Evolutionary conservation across 768 basidiomycete species (phyloP).

Genomic region (Sporobolomyces phaffii): DNA sequence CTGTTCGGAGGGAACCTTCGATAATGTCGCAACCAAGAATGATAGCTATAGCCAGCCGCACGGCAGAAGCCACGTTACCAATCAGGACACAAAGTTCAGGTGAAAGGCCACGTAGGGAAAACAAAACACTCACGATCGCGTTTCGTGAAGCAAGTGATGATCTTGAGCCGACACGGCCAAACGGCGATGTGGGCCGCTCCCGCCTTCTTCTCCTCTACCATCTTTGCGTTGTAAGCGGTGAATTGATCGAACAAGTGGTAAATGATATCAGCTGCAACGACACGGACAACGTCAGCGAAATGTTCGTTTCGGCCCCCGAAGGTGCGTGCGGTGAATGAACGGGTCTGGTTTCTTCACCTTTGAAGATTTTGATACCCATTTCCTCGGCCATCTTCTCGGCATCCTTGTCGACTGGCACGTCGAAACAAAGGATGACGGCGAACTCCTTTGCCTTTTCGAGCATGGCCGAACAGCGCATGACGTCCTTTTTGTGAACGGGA

Average conservation of each 20-base stretch:
- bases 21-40: conserved; percentile 94
- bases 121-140: conserved; percentile 59
- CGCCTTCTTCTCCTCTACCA: conserved; percentile 79
- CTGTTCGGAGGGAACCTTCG: conserved; percentile 81
- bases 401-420: conserved; percentile 88
- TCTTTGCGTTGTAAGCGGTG: conserved; percentile 85
- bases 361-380: conserved; percentile 88
- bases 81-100: no score
- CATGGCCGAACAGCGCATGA: conserved; percentile 89
- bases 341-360: conserved; percentile 63
- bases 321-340: no score
- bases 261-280: conserved; percentile 79
- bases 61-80: neutral
- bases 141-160: conserved; percentile 88
- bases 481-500: conserved; percentile 88
- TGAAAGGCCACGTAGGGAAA: neutral
- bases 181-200: conserved; percentile 92
- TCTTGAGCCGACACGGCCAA: conserved; percentile 92
- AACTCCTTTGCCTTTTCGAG: conserved; percentile 92
- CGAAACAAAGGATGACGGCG: conserved; percentile 92
- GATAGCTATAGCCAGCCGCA: conserved; percentile 53
- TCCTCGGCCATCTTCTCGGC: conserved; percentile 87
- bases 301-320: neutral
- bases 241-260: conserved; percentile 97
- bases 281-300: neutral